These are phyloP conservation scores for Aquilaria agallochum DNA, from an alignment of 441 rosid species.

Conservation along the genomic window DNA sequence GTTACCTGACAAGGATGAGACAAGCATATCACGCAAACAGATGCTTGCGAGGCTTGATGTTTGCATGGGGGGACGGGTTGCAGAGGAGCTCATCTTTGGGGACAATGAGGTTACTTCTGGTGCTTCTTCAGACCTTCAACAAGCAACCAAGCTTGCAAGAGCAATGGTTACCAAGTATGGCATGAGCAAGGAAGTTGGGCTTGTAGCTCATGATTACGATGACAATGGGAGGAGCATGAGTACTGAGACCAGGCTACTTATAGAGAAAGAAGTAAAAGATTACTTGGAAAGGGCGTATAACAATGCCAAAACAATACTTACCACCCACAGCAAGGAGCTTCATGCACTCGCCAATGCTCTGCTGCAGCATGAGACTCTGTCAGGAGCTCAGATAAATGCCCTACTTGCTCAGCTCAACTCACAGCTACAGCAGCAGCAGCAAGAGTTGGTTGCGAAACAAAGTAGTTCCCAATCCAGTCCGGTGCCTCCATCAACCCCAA, in stretches of 20 bases:
- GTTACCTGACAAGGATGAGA: constrained; percentile 80
- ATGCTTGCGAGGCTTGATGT: constrained; percentile 97
- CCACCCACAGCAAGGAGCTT: constrained; percentile 67
- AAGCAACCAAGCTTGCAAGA: constrained; percentile 78
- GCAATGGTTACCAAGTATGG: constrained; percentile 91
- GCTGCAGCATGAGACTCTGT: constrained; percentile 78
- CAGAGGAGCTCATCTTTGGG: constrained; percentile 92
- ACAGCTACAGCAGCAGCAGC: constrained; percentile 47
- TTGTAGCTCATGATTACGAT: constrained; percentile 68
- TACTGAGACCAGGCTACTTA: constrained; percentile 85
- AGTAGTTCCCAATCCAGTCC: constrained; percentile 55
- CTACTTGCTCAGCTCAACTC: constrained; percentile 60
- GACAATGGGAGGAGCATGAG: constrained; percentile 95
- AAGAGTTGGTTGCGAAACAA: constrained; percentile 42
- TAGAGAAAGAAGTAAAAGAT: constrained; percentile 77
- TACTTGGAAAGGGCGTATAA: constrained; percentile 76
- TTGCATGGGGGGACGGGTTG: constrained; percentile 92
- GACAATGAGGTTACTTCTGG: constrained; percentile 91
- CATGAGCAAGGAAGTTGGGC: constrained; percentile 91
- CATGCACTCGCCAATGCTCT: constrained; percentile 82
- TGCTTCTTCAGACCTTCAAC: constrained; percentile 75
- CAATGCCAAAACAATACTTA: constrained; percentile 82
- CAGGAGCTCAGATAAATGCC: constrained; percentile 73
- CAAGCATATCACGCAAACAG: constrained; percentile 67
- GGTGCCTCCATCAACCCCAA: constrained; percentile 63